These are phyloP conservation scores for Salix koriyanagi DNA, from an alignment of 345 rosid genomes.

Conservation along the genomic window DNA sequence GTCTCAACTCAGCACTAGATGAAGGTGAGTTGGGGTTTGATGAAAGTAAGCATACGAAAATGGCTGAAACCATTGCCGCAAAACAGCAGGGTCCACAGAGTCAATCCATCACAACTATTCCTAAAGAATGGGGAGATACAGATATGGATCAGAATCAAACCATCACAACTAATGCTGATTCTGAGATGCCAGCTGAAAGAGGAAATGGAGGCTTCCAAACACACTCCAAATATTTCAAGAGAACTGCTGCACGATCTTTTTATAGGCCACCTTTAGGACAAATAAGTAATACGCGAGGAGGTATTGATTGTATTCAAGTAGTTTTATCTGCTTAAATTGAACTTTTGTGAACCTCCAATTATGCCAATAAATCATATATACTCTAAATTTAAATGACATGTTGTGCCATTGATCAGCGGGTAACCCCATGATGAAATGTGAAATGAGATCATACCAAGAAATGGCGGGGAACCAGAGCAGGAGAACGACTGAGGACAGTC, in stretches of 20 bases:
- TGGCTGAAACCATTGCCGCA: conserved; percentile 35
- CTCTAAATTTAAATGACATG: background rate
- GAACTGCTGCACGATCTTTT: conserved; percentile 28
- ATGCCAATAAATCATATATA: background rate
- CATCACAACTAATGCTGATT: conserved; percentile 13
- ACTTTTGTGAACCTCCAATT: background rate
- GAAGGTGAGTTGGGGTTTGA: background rate
- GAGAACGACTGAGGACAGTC: conserved; percentile 61
- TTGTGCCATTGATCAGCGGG: conserved; percentile 33
- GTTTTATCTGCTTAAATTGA: conserved; percentile 21
- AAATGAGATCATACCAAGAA: conserved; percentile 68
- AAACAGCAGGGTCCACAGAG: conserved; percentile 16
- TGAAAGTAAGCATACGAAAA: conserved; percentile 26
- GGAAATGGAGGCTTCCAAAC: conserved; percentile 36
- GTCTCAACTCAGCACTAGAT: conserved; percentile 37
- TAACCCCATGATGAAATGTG: conserved; percentile 51
- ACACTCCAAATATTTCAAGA: conserved; percentile 29
- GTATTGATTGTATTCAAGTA: conserved; percentile 12
- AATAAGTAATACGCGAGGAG: conserved; percentile 46
- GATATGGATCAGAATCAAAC: conserved; percentile 33
- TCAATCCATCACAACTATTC: no score
- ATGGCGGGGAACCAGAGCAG: conserved; percentile 55
- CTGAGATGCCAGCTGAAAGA: conserved; percentile 45
- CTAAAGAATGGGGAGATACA: conserved; percentile 25
- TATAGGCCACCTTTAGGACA: conserved; percentile 50